Percentiles rank a stretch among this genome's conserved stretches.
Conservation (phyloP, 805 yeast genomes). For the Metschnikowia lochheadii region DNA sequence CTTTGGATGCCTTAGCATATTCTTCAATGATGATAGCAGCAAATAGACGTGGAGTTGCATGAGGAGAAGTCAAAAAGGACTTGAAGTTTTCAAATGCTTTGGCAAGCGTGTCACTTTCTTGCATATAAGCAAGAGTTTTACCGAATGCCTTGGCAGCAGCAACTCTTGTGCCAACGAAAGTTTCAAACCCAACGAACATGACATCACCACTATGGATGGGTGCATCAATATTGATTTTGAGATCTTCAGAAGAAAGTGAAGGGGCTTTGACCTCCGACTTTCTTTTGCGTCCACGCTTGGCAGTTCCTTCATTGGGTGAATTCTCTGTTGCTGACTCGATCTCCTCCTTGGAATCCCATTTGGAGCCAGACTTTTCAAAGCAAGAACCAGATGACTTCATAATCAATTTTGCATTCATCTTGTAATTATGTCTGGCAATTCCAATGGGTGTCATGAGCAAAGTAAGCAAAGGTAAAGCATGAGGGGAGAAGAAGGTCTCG, state of each 20-base stretch:
- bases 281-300: slow-evolving; percentile 46
- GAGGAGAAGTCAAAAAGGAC: slow-evolving; percentile 51
- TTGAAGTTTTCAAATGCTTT: slow-evolving; percentile 37
- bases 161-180: slow-evolving; percentile 68
- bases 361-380: slow-evolving; percentile 14
- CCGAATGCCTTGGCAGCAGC: slow-evolving; percentile 79
- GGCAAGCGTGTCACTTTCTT: slow-evolving; percentile 33
- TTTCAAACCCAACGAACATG: slow-evolving; percentile 72
- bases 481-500: slow-evolving; percentile 52
- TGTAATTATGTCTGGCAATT: slow-evolving; percentile 79
- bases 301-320: slow-evolving; percentile 15
- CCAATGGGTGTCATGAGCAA: slow-evolving; percentile 93
- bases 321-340: slow-evolving; percentile 7
- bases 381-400: slow-evolving; percentile 72
- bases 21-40: slow-evolving; percentile 69
- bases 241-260: slow-evolving; percentile 53
- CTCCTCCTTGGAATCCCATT: slow-evolving; percentile 10
- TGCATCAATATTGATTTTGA: slow-evolving; percentile 82
- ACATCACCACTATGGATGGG: slow-evolving; percentile 92
- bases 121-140: slow-evolving; percentile 49
- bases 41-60: slow-evolving; percentile 77
- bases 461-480: slow-evolving; percentile 56
- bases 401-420: slow-evolving; percentile 71
- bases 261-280: slow-evolving; percentile 26
- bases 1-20: slow-evolving; percentile 42